phyloP scores from a whole-genome alignment of 2,329 filamentous ascomycete species.

The Karstenula rhodostoma region DNA sequence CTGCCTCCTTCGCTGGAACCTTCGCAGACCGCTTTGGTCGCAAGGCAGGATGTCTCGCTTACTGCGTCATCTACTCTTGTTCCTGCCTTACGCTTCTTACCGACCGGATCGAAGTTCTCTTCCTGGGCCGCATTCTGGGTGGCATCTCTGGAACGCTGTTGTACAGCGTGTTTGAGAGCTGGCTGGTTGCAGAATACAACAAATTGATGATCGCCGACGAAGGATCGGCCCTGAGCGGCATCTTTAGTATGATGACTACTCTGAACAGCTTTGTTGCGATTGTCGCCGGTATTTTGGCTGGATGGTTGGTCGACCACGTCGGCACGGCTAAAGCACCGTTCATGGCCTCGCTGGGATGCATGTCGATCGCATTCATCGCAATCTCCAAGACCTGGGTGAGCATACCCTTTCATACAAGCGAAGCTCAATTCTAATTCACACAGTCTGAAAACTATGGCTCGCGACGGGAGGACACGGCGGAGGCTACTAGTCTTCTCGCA shows the following conservation, averaged over 20 bases:
- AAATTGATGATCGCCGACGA: slow-evolving; percentile 54
- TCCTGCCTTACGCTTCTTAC: slow-evolving; percentile 63
- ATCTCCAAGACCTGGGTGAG: slow-evolving; percentile 62
- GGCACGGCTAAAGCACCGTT: slow-evolving; percentile 63
- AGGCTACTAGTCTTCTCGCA: slow-evolving; percentile 34
- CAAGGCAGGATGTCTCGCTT: slow-evolving; percentile 61
- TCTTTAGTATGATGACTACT: slow-evolving; percentile 65
- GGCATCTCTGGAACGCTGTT: slow-evolving; percentile 65
- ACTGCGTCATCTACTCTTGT: slow-evolving; percentile 62
- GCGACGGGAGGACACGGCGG: slow-evolving; percentile 25
- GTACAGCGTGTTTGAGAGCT: slow-evolving; percentile 68
- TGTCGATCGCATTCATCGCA: slow-evolving; percentile 55
- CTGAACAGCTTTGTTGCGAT: slow-evolving; percentile 59
- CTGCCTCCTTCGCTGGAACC: slow-evolving; percentile 59
- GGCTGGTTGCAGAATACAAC: slow-evolving; percentile 68
- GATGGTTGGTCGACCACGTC: slow-evolving; percentile 58
- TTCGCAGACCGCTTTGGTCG: slow-evolving; percentile 62
- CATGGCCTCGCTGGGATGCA: slow-evolving; percentile 56
- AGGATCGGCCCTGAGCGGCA: slow-evolving; percentile 56
- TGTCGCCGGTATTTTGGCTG: slow-evolving; percentile 60
- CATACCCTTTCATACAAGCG: slow-evolving; percentile 11
- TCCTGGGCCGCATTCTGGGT: slow-evolving; percentile 62
- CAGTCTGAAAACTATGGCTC: slow-evolving; percentile 62
- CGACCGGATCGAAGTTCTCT: slow-evolving; percentile 56
- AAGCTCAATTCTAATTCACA: slow-evolving; percentile 13